Conservation (phyloP, 108 stramenopile genomes). For the Conticribra weissflogii region DNA sequence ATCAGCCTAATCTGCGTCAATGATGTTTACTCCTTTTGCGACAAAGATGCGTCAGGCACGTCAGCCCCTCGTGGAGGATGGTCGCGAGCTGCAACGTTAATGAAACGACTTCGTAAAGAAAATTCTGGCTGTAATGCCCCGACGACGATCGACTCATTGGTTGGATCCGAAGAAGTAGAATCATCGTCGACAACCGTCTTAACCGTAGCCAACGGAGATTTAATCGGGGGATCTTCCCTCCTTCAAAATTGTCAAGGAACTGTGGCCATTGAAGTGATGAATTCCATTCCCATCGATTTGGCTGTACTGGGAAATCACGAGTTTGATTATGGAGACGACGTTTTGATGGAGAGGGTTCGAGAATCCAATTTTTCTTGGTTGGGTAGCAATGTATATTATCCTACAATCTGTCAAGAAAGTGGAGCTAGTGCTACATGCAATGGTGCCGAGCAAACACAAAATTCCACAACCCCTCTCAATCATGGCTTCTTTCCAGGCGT, state of each 20-base stretch:
- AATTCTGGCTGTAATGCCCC: not conserved
- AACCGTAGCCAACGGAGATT: conserved; percentile 43
- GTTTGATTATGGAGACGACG: conserved; percentile 48
- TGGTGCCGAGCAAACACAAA: not conserved
- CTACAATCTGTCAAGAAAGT: not conserved
- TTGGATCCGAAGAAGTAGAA: not conserved
- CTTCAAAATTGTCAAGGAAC: conserved; percentile 29
- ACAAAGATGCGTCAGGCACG: conserved; percentile 11
- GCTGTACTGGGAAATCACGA: conserved; percentile 51
- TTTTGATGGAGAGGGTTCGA: conserved; percentile 28
- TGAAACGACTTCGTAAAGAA: conserved; percentile 12
- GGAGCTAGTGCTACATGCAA: not conserved
- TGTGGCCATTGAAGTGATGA: conserved; percentile 47
- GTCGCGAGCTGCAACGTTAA: conserved; percentile 47
- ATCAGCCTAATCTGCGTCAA: conserved; percentile 46
- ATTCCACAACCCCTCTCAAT: not conserved
- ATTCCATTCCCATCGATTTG: conserved; percentile 37
- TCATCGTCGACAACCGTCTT: conserved; percentile 13
- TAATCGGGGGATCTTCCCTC: conserved; percentile 46
- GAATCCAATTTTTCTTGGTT: conserved; percentile 40
- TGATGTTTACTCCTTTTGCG: conserved; percentile 51
- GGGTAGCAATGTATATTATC: conserved; percentile 48
- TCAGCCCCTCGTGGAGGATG: conserved; percentile 33
- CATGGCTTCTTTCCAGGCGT: conserved; percentile 32
- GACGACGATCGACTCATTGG: not conserved